Conservation (phyloP, 805 yeast genomes). For the Starmera dryadoides region DNA sequence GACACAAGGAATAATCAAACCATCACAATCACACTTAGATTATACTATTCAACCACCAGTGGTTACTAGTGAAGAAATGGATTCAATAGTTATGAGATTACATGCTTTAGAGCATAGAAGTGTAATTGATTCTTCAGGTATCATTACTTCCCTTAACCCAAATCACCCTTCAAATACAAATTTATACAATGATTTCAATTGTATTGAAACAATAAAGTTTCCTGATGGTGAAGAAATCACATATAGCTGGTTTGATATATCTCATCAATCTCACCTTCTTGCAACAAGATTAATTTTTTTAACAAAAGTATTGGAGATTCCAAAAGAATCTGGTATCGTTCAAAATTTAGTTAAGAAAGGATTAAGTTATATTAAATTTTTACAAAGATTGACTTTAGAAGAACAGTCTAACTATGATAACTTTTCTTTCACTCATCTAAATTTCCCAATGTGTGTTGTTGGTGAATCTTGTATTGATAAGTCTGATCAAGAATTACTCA, state of each 20-base stretch:
- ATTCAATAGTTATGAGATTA: constrained; percentile 3
- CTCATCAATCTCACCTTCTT: constrained; percentile 40
- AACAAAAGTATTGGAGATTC: constrained; percentile 30
- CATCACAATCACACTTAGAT: constrained; percentile 7
- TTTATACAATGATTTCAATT: constrained; percentile 3
- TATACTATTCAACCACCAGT: constrained; percentile 6
- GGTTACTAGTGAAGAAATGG: constrained; percentile 5
- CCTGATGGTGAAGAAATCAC: constrained; percentile 6
- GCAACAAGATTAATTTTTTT: constrained; percentile 29
- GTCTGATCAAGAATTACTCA: constrained; percentile 28
- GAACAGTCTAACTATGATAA: constrained; percentile 20
- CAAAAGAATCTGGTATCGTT: constrained; percentile 26
- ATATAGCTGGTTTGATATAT: constrained; percentile 45
- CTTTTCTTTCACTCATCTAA: constrained; percentile 38
- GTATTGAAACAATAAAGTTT: constrained; percentile 5
- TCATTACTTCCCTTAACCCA: constrained; percentile 14
- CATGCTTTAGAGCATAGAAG: constrained; percentile 36
- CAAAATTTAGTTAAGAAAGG: constrained; percentile 27
- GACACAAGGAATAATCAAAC: neutral
- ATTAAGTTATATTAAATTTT: constrained; percentile 22
- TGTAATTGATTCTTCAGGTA: constrained; percentile 17
- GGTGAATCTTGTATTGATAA: constrained; percentile 36
- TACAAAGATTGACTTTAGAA: constrained; percentile 8
- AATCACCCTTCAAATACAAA: constrained; percentile 13
- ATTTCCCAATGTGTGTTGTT: constrained; percentile 45